These are phyloP conservation scores for Colletotrichum scovillei DNA, from an alignment of 2,329 filamentous ascomycete species.

Conservation along the genomic window DNA sequence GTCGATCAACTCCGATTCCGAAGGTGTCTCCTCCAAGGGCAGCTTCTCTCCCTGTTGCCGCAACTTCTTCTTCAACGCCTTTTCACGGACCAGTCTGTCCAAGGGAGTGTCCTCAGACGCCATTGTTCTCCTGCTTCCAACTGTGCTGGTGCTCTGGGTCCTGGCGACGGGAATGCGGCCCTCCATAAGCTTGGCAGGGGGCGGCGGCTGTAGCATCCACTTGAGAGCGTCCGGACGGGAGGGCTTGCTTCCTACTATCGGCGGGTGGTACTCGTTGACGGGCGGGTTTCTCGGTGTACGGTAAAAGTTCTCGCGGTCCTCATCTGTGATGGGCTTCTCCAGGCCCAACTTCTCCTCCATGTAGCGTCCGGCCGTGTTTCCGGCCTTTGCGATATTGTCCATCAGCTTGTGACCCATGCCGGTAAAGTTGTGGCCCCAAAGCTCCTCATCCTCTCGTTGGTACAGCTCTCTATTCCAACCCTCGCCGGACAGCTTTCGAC, in stretches of 20 bases:
- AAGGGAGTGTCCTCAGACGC: conserved; percentile 54
- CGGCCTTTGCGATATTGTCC: conserved; percentile 69
- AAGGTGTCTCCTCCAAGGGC: conserved; percentile 43
- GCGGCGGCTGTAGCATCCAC: conserved; percentile 95
- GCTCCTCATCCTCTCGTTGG: conserved; percentile 87
- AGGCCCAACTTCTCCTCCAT: conserved; percentile 64
- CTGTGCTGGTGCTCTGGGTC: conserved; percentile 68
- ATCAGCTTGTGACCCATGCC: conserved; percentile 66
- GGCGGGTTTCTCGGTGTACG: conserved; percentile 73
- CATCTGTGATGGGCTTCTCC: conserved; percentile 62
- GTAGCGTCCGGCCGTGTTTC: conserved; percentile 64
- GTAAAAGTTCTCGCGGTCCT: conserved; percentile 69
- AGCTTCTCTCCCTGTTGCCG: conserved; percentile 47
- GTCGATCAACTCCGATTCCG: conserved; percentile 58
- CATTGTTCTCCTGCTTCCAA: conserved; percentile 58
- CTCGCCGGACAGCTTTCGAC: conserved; percentile 56
- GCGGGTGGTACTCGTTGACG: conserved; percentile 87
- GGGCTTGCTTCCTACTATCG: conserved; percentile 82
- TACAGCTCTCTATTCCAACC: conserved; percentile 84
- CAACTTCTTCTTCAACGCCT: conserved; percentile 58
- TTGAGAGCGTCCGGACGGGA: conserved; percentile 75
- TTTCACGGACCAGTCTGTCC: conserved; percentile 57
- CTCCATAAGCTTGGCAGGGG: conserved; percentile 90
- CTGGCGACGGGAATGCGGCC: conserved; percentile 80
- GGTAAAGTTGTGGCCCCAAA: conserved; percentile 77